Base-by-base conservation (phyloP, 2,329 filamentous ascomycete genomes). In the Paecilomyces niveus region DNA sequence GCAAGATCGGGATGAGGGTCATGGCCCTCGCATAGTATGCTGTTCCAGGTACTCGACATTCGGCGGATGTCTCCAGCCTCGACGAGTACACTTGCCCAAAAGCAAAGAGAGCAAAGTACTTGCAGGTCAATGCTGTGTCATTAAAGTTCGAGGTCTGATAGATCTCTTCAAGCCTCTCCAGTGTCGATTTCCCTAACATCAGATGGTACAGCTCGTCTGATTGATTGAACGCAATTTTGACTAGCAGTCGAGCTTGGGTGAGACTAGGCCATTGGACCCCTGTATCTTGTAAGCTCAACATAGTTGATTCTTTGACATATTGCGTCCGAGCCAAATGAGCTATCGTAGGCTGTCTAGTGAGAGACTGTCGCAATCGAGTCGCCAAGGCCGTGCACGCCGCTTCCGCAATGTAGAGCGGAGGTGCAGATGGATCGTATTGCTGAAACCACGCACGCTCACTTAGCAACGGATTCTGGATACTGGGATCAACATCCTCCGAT, bases 21-120 rank as follows among this genome's bases (percentile, higher is more conserved):
- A 79, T 69, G 0, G 77, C 70, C 6, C 69, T 67, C 2, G 77
- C 69, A 62, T 78, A 80, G 53, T 78, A 80, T 0, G 72, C 71
- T 1, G 75, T 77, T 0, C 77, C 78, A 0, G 78, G 77, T 0
- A 80, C 75, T 7, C 39, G n/a, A 45, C 68, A 68, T n/a, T 68
- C 70, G 15, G 66, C 65, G 1, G 64, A 65, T 57, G 71, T 63
- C 58, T 72, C 59, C 1, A 73, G 71, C 1, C 75, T 65, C 54
- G 75, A 74, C 0, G 76, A 77, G 58, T 79, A 80, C 2, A 77
- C 75, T 54, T 80, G 76, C 0, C 77, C 77, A 49, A 80, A 68
- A 0, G 75, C 75, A 66, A 80, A 78, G 8, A 80, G 61, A 0
- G 74, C 72, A 51, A 77, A 79, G 50, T 78, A 76, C 51, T 78